These are phyloP conservation scores for Candida boidinii DNA, from an alignment of 805 yeast genomes.

Conservation along the genomic window DNA sequence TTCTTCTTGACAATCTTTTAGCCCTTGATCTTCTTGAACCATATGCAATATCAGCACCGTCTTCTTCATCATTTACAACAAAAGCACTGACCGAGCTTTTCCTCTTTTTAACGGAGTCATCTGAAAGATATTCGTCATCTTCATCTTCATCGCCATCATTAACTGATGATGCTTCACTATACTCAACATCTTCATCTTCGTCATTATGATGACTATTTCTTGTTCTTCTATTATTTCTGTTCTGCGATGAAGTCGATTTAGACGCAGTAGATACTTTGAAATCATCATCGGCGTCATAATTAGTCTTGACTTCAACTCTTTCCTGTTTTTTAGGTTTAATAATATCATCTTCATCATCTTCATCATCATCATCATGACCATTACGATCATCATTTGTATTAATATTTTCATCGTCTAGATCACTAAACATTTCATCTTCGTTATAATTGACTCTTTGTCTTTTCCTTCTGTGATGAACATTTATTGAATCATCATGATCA, in stretches of 20 bases:
- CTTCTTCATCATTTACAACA: slow-evolving; percentile 18
- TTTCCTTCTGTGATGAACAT: slow-evolving; percentile 21
- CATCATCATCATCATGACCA: slow-evolving; percentile 9
- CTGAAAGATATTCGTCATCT: slow-evolving; percentile 11
- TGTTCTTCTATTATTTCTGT: slow-evolving; percentile 7
- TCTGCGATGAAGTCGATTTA: slow-evolving; percentile 6
- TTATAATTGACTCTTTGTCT: slow-evolving; percentile 23
- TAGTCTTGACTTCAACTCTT: slow-evolving; percentile 16
- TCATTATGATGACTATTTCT: slow-evolving; percentile 3
- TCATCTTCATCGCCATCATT: slow-evolving; percentile 17
- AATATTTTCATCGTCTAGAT: slow-evolving; percentile 18
- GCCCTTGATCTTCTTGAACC: slow-evolving; percentile 4
- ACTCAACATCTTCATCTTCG: slow-evolving; percentile 20
- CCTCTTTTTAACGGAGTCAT: slow-evolving; percentile 13
- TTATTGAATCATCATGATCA: slow-evolving; percentile 14
- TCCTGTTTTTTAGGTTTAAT: slow-evolving; percentile 12
- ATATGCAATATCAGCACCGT: slow-evolving; percentile 1
- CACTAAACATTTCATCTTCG: slow-evolving; percentile 21
- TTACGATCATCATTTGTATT: slow-evolving; percentile 9
- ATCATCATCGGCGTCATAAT: slow-evolving; percentile 23
- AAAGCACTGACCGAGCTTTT: slow-evolving; percentile 10
- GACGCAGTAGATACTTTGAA: slow-evolving; percentile 10
- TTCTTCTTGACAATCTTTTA: no score
- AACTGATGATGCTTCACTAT: slow-evolving; percentile 14
- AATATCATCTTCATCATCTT: slow-evolving; percentile 10